Evolutionary conservation across 768 basidiomycete genomes (phyloP).

Genomic region (Mycena epipterygia): DNA sequence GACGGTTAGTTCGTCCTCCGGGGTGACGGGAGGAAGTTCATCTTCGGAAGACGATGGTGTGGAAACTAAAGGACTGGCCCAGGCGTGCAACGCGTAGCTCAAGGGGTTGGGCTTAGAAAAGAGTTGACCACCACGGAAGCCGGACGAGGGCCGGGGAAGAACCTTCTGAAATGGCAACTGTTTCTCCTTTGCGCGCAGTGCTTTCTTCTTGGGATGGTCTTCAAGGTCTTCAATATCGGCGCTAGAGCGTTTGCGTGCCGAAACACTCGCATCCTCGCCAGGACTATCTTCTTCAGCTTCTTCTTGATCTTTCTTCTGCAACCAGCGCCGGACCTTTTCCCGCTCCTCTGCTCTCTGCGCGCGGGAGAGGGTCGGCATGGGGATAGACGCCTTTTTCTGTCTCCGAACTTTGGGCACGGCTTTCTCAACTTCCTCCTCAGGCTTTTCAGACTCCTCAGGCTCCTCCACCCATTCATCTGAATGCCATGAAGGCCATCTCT

Average conservation of each 20-base stretch:
- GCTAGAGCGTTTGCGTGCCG: conserved; percentile 48
- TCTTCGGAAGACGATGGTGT: conserved; percentile 61
- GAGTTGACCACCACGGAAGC: conserved; percentile 61
- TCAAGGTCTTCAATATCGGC: conserved; percentile 50
- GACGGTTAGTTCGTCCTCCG: conserved; percentile 63
- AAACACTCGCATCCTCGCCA: conserved; percentile 31
- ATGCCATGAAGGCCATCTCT: too few species aligned
- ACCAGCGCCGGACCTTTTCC: conserved; percentile 56
- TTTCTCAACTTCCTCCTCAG: conserved; percentile 19
- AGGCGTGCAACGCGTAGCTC: conserved; percentile 69
- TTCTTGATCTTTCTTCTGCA: conserved; percentile 39
- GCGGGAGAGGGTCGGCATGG: conserved; percentile 45
- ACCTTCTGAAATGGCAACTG: conserved; percentile 50
- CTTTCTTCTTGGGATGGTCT: conserved; percentile 51
- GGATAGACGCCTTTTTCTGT: conserved; percentile 25
- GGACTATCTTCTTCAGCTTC: conserved; percentile 41
- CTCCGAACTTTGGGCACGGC: conserved; percentile 12
- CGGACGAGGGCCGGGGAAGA: conserved; percentile 55
- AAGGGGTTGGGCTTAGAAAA: conserved; percentile 73
- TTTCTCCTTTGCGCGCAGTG: conserved; percentile 37
- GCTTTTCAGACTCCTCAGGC: conserved; percentile 18
- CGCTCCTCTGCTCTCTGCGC: conserved; percentile 58
- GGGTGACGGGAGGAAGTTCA: conserved; percentile 68
- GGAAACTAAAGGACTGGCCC: conserved; percentile 63
- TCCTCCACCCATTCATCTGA: conserved; percentile 26